Conservation (phyloP, 352 stramenopile species). For the Phytophthora pseudosyringae region DNA sequence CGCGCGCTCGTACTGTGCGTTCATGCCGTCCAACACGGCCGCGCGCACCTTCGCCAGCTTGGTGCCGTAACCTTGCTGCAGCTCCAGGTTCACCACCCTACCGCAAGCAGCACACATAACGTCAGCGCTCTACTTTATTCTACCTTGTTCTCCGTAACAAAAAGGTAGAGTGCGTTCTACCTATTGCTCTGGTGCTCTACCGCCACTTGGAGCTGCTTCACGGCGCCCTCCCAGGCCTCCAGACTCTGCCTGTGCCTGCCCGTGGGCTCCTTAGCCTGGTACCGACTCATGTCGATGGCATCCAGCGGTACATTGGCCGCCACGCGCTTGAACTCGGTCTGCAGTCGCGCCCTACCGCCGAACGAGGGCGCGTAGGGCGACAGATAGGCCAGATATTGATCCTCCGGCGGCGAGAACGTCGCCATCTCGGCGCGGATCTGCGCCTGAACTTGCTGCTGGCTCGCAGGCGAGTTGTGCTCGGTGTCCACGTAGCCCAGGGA, state of each 20-base stretch:
- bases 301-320: slow-evolving; percentile 70
- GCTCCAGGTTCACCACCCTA: slow-evolving; percentile 77
- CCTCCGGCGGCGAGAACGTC: slow-evolving; percentile 51
- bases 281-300: slow-evolving; percentile 76
- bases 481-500: slow-evolving; percentile 80
- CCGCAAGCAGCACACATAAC: neutral
- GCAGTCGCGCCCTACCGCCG: slow-evolving; percentile 51
- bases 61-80: slow-evolving; percentile 75
- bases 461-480: slow-evolving; percentile 54
- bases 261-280: slow-evolving; percentile 55
- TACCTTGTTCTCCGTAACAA: slow-evolving; percentile 9
- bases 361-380: slow-evolving; percentile 66
- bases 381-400: slow-evolving; percentile 71
- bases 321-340: slow-evolving; percentile 79
- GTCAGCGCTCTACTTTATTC: slow-evolving; percentile 11
- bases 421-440: slow-evolving; percentile 80
- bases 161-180: slow-evolving; percentile 29
- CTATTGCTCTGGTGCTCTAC: slow-evolving; percentile 72
- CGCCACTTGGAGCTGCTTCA: slow-evolving; percentile 54
- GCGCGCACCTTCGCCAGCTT: slow-evolving; percentile 72
- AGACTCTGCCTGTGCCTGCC: slow-evolving; percentile 48
- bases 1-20: slow-evolving; percentile 56
- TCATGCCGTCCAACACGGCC: slow-evolving; percentile 68
- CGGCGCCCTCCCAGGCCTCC: slow-evolving; percentile 58
- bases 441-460: slow-evolving; percentile 66